Conservation (phyloP, 2,329 filamentous ascomycete species). For the Ceratocystis variospora region DNA sequence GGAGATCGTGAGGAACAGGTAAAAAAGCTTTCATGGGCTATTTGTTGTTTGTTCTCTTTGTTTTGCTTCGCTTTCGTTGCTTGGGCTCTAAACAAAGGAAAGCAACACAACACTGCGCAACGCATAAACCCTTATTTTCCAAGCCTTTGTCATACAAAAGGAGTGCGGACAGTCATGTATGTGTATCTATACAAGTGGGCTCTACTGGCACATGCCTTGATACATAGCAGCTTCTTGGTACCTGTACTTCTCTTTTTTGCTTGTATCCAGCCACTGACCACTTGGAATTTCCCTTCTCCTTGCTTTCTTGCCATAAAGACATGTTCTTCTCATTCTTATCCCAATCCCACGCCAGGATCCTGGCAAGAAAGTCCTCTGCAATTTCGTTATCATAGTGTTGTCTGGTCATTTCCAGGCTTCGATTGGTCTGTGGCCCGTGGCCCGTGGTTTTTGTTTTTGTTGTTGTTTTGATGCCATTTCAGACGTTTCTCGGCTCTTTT, state of each 20-base stretch:
- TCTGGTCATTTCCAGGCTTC: not conserved
- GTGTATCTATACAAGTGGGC: not conserved
- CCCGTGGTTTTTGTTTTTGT: not conserved
- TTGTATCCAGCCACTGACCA: not conserved
- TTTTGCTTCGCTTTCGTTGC: not conserved
- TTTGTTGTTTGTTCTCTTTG: not conserved
- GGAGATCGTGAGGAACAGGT: not conserved
- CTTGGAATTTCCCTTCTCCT: not conserved
- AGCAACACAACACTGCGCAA: not conserved
- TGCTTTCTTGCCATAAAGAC: not conserved
- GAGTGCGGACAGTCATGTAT: not conserved
- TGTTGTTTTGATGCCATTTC: not conserved
- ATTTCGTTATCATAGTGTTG: not conserved
- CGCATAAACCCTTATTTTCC: not conserved
- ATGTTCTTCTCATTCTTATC: not conserved
- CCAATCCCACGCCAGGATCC: not conserved
- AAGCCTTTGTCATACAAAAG: not conserved
- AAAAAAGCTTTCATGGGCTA: not conserved
- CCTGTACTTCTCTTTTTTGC: no score
- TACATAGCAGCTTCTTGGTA: no score
- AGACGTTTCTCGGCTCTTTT: not conserved
- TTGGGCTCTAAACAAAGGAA: slow-evolving; percentile 1
- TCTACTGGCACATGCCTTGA: not conserved
- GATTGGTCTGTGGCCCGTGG: not conserved
- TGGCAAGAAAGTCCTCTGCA: not conserved